Percentiles rank a stretch among this genome's conserved stretches.
These are phyloP conservation scores for Xerocomellus dryophilus DNA, from an alignment of 768 basidiomycete species.

Conservation along the genomic window DNA sequence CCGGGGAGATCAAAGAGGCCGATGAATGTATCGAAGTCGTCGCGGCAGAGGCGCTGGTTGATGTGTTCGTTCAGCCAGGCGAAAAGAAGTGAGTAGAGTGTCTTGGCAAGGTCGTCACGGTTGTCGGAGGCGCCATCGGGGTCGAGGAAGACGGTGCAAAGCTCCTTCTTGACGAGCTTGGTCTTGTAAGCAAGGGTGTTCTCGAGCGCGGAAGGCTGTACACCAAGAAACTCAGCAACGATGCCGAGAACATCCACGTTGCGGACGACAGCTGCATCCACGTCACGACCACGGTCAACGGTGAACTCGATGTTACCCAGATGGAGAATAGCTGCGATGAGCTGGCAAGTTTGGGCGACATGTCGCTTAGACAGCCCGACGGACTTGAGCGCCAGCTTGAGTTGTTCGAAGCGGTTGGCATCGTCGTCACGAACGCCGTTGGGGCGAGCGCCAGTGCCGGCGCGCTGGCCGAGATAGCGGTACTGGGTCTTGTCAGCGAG, in stretches of 20 bases:
- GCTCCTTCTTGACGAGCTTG: conserved; percentile 89
- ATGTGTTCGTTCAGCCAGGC: conserved; percentile 96
- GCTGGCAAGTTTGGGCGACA: conserved; percentile 93
- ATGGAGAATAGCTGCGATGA: conserved; percentile 93
- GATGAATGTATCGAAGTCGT: conserved; percentile 90
- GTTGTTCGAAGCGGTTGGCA: conserved; percentile 84
- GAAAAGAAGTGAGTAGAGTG: conserved; percentile 90
- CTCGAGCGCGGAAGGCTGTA: conserved; percentile 70
- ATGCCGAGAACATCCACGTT: conserved; percentile 80
- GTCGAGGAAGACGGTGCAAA: conserved; percentile 96
- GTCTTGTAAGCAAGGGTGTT: conserved; percentile 85
- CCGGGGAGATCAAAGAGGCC: conserved; percentile 94
- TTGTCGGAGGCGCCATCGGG: conserved; percentile 91
- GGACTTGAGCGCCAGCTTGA: conserved; percentile 90
- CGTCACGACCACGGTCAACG: conserved; percentile 76
- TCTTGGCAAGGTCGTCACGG: conserved; percentile 90
- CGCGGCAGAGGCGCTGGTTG: conserved; percentile 91
- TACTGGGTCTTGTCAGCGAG: conserved; percentile 79
- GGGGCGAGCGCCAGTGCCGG: conserved; percentile 39
- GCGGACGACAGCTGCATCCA: conserved; percentile 89
- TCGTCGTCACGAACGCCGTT: conserved; percentile 70
- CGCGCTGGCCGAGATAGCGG: conserved; percentile 80
- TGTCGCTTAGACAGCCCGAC: conserved; percentile 92
- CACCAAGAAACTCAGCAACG: conserved; percentile 89
- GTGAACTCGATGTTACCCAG: conserved; percentile 94